Base-by-base conservation (phyloP, 2,329 filamentous ascomycete species). In the Davidsoniella neocaledoniae region DNA sequence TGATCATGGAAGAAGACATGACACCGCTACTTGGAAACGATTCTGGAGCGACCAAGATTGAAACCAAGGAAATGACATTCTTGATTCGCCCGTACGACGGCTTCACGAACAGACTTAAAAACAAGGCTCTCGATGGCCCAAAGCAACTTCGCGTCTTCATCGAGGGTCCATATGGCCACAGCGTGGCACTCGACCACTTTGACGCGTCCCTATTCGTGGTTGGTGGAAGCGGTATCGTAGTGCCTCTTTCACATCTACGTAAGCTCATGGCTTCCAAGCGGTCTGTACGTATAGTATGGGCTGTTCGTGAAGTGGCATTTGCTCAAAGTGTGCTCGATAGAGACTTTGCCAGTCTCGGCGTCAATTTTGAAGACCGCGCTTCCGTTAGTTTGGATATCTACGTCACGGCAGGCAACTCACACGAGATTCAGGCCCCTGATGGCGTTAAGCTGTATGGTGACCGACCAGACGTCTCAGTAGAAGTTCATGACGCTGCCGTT, bases 51-150 rank as follows among this genome's bases (percentile, higher is more conserved):
- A 16, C 49, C n/a, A 23, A 23, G 1, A 55, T 54, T 0, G 37
- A 41, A n/a, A 46, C 17, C 7, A 37, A 53, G 0, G 53, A 56
- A 2, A 65, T 70, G 60, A 62, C 62, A 0, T 70, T 71, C 39
- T 58, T 71, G n/a, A 66, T 71, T 41, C 58, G 68, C 0, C 68
- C 68, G 0, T 70, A 70, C 53, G 63, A 68, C 41, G 61, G 67
- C 42, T 70, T 70, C 56, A 71, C 67, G 0, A 55, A 57, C 0
- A 59, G 67, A 2, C 61, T 71, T 0, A 56, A 60, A 26, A 56
- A 64, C 4, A 48, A 57, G 4, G 64, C 64, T 0, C 56, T 57
- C 1, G 47, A 53, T 0, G 33, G 50, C 1, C 58, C 58, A 52
- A 58, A 61, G 0, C 54, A 50, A 2, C 56, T 61, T 0, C 60